Evolutionary conservation across 345 rosid genomes (phyloP).

Genomic region (Diplotaxis tenuifolia): DNA sequence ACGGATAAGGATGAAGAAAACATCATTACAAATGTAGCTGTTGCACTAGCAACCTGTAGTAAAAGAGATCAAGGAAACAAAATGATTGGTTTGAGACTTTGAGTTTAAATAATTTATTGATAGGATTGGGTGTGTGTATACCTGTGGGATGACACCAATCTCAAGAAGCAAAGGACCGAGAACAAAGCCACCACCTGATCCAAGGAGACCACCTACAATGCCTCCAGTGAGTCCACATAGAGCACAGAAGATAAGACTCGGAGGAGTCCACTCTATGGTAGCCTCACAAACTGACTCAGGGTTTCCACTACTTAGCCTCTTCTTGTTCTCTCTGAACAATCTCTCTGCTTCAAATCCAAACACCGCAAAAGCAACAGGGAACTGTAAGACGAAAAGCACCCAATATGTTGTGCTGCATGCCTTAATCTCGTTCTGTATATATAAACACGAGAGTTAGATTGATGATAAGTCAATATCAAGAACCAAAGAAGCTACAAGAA

Average conservation of each 20-base stretch:
- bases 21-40: constrained; percentile 97
- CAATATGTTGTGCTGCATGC: constrained; percentile 73
- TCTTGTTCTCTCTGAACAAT: constrained; percentile 54
- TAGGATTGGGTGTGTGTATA: constrained; percentile 11
- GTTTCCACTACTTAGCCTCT: constrained; percentile 60
- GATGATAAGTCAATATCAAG: background rate
- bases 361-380: constrained; percentile 58
- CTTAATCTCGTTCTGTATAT: constrained; percentile 63
- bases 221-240: constrained; percentile 87
- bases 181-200: constrained; percentile 96
- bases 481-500: background rate
- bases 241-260: constrained; percentile 74
- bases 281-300: constrained; percentile 75
- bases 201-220: constrained; percentile 88
- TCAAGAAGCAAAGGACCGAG: constrained; percentile 90
- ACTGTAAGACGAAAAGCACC: constrained; percentile 76
- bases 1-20: constrained; percentile 94
- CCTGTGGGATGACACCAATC: constrained; percentile 97
- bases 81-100: background rate
- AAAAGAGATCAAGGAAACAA: background rate
- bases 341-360: constrained; percentile 72
- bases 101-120: background rate
- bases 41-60: constrained; percentile 83
- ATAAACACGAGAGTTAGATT: background rate
- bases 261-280: constrained; percentile 78